These are phyloP conservation scores for Acacia concinna DNA, from an alignment of 331 rosid species.

Conservation along the genomic window DNA sequence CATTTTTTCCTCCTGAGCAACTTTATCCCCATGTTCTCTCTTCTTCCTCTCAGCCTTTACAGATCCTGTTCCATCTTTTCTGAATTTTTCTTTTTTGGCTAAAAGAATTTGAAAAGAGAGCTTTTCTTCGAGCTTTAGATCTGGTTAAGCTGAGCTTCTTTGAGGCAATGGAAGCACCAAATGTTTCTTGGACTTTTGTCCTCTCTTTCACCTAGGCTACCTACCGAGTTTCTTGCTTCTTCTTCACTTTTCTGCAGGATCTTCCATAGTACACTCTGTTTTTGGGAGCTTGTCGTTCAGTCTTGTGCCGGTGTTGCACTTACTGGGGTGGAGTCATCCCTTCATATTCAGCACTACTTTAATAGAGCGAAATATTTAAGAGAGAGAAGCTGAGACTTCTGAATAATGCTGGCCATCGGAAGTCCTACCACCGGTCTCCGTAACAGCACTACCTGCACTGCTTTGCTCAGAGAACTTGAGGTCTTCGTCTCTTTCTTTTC, in stretches of 20 bases:
- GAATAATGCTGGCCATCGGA: conserved; percentile 79
- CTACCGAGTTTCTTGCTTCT: conserved; percentile 39
- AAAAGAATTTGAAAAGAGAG: conserved; percentile 19
- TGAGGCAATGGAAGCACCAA: conserved; percentile 43
- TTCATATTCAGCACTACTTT: conserved; percentile 33
- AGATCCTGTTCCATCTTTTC: conserved; percentile 38
- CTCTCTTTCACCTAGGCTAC: conserved; percentile 40
- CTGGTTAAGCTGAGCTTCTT: conserved; percentile 55
- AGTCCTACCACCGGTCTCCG: conserved; percentile 59
- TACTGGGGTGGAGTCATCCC: not conserved
- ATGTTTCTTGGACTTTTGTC: conserved; percentile 39
- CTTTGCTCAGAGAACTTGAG: conserved; percentile 93
- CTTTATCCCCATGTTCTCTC: conserved; percentile 25
- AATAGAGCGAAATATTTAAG: conserved; percentile 18
- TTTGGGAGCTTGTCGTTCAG: conserved; percentile 32
- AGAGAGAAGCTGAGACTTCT: conserved; percentile 29
- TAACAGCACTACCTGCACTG: conserved; percentile 66
- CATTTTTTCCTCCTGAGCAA: conserved; percentile 44
- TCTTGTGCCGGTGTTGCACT: conserved; percentile 28
- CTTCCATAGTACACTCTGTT: conserved; percentile 26
- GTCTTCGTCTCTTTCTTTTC: conserved; percentile 35
- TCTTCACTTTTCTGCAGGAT: conserved; percentile 13
- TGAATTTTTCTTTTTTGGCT: conserved; percentile 19
- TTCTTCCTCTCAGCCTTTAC: not conserved
- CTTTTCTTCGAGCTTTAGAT: conserved; percentile 56